Percentiles rank a stretch among this genome's conserved stretches.
Evolutionary conservation across 2,329 filamentous ascomycete species (phyloP).

Genomic region (Fusarium siculi): DNA sequence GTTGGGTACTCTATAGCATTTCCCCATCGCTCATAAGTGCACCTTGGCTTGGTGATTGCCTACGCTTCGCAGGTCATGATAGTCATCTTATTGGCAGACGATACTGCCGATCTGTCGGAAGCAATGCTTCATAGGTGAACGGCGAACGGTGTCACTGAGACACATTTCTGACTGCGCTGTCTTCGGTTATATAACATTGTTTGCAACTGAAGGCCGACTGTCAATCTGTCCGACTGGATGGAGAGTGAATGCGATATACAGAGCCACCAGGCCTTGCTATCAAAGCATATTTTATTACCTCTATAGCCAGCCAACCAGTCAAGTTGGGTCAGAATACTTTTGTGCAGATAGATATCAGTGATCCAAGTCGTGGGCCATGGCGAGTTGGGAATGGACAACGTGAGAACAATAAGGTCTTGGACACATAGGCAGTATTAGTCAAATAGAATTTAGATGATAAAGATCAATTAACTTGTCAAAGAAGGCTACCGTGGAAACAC

Average conservation of each 20-base stretch:
- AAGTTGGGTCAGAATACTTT: rapidly evolving
- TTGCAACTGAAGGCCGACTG: background rate
- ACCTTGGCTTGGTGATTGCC: too few relatives aligned
- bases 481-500: background rate
- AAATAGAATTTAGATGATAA: background rate
- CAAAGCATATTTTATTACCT: background rate
- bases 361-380: too few relatives aligned
- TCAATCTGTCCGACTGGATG: background rate
- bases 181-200: background rate
- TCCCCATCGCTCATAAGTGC: too few relatives aligned
- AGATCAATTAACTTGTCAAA: background rate
- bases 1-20: background rate
- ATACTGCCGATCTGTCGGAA: background rate
- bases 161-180: background rate
- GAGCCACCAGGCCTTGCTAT: too few relatives aligned
- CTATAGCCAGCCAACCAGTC: too few relatives aligned
- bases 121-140: background rate
- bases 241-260: too few relatives aligned
- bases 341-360: rapidly evolving
- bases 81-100: background rate
- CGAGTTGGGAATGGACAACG: background rate
- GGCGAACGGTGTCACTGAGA: background rate
- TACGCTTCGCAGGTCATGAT: background rate
- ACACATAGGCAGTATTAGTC: too few relatives aligned
- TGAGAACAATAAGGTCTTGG: too few relatives aligned